Evolutionary conservation across 148 eudicot genomes (phyloP).

Genomic region (Limonium bicolor): DNA sequence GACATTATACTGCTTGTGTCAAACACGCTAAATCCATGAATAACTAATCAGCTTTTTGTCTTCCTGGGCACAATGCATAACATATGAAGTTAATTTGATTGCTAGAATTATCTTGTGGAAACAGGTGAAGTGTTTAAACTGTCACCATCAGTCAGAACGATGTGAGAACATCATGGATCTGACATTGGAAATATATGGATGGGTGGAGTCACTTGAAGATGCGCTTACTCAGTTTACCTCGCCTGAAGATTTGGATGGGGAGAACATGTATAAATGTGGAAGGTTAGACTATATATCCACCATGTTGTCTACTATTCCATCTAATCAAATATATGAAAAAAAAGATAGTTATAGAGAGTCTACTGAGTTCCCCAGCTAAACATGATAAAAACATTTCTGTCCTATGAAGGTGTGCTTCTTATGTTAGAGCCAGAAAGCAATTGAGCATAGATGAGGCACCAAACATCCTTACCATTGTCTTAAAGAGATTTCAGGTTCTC

Average conservation of each 20-base stretch:
- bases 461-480: constrained; percentile 79
- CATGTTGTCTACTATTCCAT: not conserved
- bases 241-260: constrained; percentile 90
- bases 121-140: constrained; percentile 77
- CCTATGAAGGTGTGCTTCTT: constrained; percentile 57
- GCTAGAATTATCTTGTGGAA: constrained; percentile 1
- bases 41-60: not conserved
- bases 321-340: too few relatives aligned
- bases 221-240: constrained; percentile 86
- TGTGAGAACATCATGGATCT: constrained; percentile 92
- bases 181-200: constrained; percentile 75
- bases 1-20: too few relatives aligned
- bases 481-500: constrained; percentile 93
- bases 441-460: constrained; percentile 88
- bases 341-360: too few relatives aligned
- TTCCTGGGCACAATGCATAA: too few relatives aligned
- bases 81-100: not conserved
- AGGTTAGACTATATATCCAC: constrained; percentile 32
- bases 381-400: constrained; percentile 2
- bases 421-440: constrained; percentile 84
- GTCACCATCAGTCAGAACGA: constrained; percentile 70
- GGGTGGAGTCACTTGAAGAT: constrained; percentile 90
- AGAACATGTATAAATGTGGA: constrained; percentile 93
- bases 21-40: too few relatives aligned
- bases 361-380: constrained; percentile 3